Percentiles rank a stretch among this genome's conserved stretches.
Evolutionary conservation across 331 rosid genomes (phyloP).

Genomic region (Malus hybrid): DNA sequence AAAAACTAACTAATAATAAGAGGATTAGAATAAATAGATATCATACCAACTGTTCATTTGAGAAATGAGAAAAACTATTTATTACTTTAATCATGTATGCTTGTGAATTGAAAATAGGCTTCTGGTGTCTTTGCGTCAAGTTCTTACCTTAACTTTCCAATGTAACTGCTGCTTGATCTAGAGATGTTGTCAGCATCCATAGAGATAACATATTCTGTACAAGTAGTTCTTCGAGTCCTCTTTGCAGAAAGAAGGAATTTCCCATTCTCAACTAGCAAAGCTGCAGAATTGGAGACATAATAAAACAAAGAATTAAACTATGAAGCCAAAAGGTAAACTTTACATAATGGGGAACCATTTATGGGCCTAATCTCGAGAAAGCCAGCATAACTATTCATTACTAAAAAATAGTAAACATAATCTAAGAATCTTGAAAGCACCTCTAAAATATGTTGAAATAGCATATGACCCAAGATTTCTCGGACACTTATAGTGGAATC

Average conservation of each 20-base stretch:
- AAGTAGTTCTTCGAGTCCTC: conserved; percentile 75
- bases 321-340: background rate
- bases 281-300: conserved; percentile 28
- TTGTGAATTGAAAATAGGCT: background rate
- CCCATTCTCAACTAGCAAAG: conserved; percentile 79
- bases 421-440: background rate
- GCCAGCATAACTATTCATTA: background rate
- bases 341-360: background rate
- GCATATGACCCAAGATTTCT: background rate
- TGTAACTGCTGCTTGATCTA: conserved; percentile 74
- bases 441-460: background rate
- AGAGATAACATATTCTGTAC: conserved; percentile 78
- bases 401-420: background rate
- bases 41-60: background rate
- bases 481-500: background rate
- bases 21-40: background rate
- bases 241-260: conserved; percentile 89
- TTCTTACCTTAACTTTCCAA: conserved; percentile 72
- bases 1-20: background rate
- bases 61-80: background rate
- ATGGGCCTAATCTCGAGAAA: background rate
- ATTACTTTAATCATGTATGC: background rate
- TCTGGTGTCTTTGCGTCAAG: background rate
- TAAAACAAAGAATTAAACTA: background rate
- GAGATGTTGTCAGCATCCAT: conserved; percentile 16